These are phyloP conservation scores for Coniochaeta prunicola DNA, from an alignment of 2,329 filamentous ascomycete genomes.

Conservation along the genomic window DNA sequence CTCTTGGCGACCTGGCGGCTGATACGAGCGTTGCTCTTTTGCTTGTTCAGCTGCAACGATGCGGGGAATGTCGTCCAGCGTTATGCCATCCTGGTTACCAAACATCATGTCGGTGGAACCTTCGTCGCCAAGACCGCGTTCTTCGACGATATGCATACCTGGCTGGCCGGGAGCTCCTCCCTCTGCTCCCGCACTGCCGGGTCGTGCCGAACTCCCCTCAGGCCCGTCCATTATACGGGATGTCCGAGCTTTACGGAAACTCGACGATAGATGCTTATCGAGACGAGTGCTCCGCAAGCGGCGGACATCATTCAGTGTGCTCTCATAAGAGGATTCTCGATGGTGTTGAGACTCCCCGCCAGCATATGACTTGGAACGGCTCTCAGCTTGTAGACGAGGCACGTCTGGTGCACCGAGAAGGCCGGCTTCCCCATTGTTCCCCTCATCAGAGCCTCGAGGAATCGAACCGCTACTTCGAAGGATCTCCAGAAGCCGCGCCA, in stretches of 20 bases:
- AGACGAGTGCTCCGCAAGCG: constrained; percentile 86
- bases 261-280: constrained; percentile 90
- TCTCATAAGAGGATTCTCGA: constrained; percentile 78
- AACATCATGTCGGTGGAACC: constrained; percentile 75
- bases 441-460: constrained; percentile 66
- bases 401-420: constrained; percentile 33
- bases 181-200: constrained; percentile 64
- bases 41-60: constrained; percentile 95
- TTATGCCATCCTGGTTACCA: constrained; percentile 83
- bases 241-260: constrained; percentile 80
- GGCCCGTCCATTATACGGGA: constrained; percentile 90
- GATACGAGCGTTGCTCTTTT: constrained; percentile 78
- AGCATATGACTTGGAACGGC: constrained; percentile 67
- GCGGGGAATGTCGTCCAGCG: constrained; percentile 89
- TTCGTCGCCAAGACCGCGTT: constrained; percentile 62
- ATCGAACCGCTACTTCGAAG: constrained; percentile 77
- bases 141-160: constrained; percentile 71
- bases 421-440: constrained; percentile 56
- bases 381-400: constrained; percentile 55
- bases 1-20: constrained; percentile 65
- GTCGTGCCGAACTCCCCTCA: constrained; percentile 58
- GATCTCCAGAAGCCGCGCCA: constrained; percentile 82
- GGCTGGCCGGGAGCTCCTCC: constrained; percentile 45
- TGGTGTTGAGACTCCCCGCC: constrained; percentile 50
- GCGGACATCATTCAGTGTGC: constrained; percentile 91